Conservation (phyloP, 2,329 filamentous ascomycete genomes). For the Diaporthe citriasiana region DNA sequence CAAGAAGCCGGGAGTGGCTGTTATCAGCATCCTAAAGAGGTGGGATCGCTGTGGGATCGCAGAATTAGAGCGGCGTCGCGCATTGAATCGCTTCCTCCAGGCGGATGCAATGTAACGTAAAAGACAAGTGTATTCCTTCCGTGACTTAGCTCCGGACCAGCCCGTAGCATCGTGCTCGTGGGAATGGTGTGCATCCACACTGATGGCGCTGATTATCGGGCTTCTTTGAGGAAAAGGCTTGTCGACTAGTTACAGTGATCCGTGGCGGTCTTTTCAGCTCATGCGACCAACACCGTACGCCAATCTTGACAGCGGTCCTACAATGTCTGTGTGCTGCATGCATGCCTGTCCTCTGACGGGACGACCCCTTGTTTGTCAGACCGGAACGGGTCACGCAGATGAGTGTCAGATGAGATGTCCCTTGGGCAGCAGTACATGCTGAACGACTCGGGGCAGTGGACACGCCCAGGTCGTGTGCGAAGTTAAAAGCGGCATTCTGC, state of each 20-base stretch:
- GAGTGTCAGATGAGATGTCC: background rate
- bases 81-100: background rate
- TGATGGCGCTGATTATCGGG: background rate
- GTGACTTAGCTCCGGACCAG: conserved; percentile 15
- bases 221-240: background rate
- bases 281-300: conserved; percentile 2
- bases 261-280: background rate
- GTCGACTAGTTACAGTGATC: background rate
- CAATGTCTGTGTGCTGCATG: background rate
- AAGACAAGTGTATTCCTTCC: background rate
- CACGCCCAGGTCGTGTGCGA: background rate
- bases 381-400: background rate
- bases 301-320: background rate
- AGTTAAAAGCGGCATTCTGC: background rate
- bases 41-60: conserved; percentile 23
- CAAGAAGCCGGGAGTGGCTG: background rate
- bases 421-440: conserved; percentile 11
- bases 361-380: background rate
- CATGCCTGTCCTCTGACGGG: background rate
- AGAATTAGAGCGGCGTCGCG: conserved; percentile 5
- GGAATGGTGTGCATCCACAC: background rate
- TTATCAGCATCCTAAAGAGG: background rate
- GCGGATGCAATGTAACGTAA: conserved; percentile 12
- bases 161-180: conserved; percentile 16
- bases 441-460: background rate